phyloP scores from a whole-genome alignment of 306 rosid species.

The Senna tora region DNA sequence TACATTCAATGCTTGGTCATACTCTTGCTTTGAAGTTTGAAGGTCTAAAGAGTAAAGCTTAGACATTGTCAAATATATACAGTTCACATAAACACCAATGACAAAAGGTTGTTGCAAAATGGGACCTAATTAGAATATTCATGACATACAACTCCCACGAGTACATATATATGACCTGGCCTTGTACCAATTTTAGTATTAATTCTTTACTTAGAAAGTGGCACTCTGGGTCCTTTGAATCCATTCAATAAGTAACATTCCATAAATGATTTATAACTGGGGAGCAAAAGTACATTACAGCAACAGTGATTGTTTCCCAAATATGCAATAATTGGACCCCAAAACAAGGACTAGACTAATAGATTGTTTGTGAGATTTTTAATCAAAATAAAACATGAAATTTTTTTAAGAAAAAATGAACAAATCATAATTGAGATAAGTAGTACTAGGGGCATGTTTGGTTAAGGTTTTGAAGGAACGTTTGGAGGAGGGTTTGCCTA shows the following conservation, averaged over 20 bases:
- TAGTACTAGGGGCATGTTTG: no score
- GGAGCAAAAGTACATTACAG: background rate
- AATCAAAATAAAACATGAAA: no score
- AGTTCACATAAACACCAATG: background rate
- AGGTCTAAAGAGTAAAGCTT: background rate
- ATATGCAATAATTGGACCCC: background rate
- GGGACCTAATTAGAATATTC: constrained; percentile 25
- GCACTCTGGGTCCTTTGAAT: background rate
- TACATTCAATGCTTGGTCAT: background rate
- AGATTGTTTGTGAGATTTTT: no score
- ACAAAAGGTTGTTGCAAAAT: constrained; percentile 9
- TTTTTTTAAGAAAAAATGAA: no score
- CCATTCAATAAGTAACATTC: background rate
- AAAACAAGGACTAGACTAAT: no score
- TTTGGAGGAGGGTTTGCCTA: no score
- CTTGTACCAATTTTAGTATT: background rate
- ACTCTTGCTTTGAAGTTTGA: background rate
- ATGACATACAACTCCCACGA: constrained; percentile 17
- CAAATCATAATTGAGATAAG: no score
- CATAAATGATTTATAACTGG: background rate
- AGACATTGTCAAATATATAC: background rate
- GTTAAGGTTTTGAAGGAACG: no score
- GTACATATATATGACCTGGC: background rate
- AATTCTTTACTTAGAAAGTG: background rate
- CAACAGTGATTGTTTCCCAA: background rate